Conservation (phyloP, 1,139 yeast genomes). For the Yamadazyma taylorii region DNA sequence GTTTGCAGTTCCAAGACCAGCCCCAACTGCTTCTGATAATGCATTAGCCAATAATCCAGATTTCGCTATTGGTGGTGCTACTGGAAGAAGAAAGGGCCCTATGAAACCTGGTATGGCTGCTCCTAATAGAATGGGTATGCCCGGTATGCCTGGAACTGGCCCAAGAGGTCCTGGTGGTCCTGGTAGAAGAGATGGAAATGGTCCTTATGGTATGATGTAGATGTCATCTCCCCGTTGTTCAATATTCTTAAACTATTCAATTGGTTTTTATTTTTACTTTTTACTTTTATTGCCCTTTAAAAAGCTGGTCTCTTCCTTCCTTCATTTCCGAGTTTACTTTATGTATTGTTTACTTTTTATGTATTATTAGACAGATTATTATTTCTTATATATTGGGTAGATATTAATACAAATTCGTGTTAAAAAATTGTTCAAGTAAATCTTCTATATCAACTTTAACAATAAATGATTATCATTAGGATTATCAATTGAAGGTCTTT, state of each 20-base stretch:
- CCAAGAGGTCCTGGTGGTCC: slow-evolving; percentile 11
- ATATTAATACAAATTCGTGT: background rate
- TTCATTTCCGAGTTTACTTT: too few relatives aligned
- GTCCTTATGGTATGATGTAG: slow-evolving; percentile 21
- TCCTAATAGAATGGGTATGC: slow-evolving; percentile 12
- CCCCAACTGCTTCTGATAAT: slow-evolving; percentile 46
- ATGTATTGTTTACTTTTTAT: slow-evolving; percentile 6
- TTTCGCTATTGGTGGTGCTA: slow-evolving; percentile 38
- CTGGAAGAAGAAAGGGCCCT: slow-evolving; percentile 21
- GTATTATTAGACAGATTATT: slow-evolving; percentile 6
- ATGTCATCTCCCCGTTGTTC: too few relatives aligned
- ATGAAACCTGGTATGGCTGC: slow-evolving; percentile 16
- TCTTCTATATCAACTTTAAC: background rate
- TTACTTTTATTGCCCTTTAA: too few relatives aligned
- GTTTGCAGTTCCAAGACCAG: slow-evolving; percentile 9
- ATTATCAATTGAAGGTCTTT: slow-evolving; percentile 1
- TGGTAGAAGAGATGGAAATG: slow-evolving; percentile 12
- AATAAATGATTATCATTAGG: background rate
- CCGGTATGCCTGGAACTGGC: slow-evolving; percentile 4
- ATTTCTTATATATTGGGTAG: slow-evolving; percentile 1
- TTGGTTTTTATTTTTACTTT: too few relatives aligned
- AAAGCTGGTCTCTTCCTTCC: too few relatives aligned
- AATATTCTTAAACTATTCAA: too few relatives aligned
- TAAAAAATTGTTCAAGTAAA: too few relatives aligned
- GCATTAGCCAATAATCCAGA: slow-evolving; percentile 55